A percentile compares a stretch with the other conserved stretches of the same genome.
phyloP scores from a whole-genome alignment of 2,329 filamentous ascomycete genomes.

The Penicillium fuscoglaucum region DNA sequence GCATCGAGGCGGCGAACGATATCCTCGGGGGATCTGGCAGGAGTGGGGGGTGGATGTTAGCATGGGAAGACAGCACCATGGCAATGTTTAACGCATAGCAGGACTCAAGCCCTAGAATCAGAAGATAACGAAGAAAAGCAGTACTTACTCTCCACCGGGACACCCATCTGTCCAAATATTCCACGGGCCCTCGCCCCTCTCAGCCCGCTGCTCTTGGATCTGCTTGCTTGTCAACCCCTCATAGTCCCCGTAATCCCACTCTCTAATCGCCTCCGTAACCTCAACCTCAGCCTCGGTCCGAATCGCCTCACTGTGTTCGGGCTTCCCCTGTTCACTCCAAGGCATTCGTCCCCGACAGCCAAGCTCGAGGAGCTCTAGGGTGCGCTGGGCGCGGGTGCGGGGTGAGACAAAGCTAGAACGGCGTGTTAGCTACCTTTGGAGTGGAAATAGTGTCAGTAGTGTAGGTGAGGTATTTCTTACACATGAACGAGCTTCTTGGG shows the following conservation, averaged over 20 bases:
- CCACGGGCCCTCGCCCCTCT: conserved; percentile 64
- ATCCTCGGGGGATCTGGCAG: conserved; percentile 65
- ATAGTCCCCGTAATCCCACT: conserved; percentile 88
- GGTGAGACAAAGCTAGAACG: conserved; percentile 73
- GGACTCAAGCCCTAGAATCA: background rate
- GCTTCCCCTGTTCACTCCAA: conserved; percentile 54
- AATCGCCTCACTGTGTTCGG: conserved; percentile 40
- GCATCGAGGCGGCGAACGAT: conserved; percentile 71
- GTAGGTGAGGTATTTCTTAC: conserved; percentile 52
- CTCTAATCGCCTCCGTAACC: conserved; percentile 70
- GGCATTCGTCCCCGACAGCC: conserved; percentile 69
- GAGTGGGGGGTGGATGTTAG: background rate
- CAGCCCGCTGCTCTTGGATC: conserved; percentile 61
- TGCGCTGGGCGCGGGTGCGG: conserved; percentile 77
- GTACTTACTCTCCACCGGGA: conserved; percentile 73
- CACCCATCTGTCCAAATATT: conserved; percentile 91
- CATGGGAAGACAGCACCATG: background rate
- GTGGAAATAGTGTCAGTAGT: background rate
- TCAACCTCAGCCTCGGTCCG: conserved; percentile 62
- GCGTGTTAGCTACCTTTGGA: conserved; percentile 4
- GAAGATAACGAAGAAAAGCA: conserved; percentile 1
- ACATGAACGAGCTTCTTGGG: conserved; percentile 79
- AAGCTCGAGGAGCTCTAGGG: conserved; percentile 83
- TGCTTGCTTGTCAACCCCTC: conserved; percentile 74
- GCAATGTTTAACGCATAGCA: background rate